Evolutionary conservation across 2,329 filamentous ascomycete genomes (phyloP).

Genomic region (Nigrospora sphaerica): DNA sequence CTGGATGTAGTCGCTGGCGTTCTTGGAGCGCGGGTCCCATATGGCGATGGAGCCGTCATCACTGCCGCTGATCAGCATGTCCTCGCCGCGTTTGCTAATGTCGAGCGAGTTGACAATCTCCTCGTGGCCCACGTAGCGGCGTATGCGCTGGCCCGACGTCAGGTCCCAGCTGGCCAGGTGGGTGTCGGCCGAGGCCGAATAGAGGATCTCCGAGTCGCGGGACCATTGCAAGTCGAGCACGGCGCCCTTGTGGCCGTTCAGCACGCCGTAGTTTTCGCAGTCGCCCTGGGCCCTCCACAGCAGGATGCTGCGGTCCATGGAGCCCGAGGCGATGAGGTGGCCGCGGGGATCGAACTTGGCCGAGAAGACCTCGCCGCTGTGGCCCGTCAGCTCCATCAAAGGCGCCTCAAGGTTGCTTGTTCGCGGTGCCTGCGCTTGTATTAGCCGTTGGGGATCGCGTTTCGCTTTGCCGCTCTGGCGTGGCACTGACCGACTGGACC

Average conservation of each 20-base stretch:
- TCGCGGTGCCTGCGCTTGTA: slow-evolving; percentile 55
- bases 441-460: not conserved
- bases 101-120: slow-evolving; percentile 93
- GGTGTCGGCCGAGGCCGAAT: slow-evolving; percentile 89
- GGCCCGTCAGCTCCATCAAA: slow-evolving; percentile 86
- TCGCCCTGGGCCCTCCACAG: slow-evolving; percentile 89
- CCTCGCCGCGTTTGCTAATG: slow-evolving; percentile 82
- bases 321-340: slow-evolving; percentile 84
- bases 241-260: slow-evolving; percentile 86
- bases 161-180: slow-evolving; percentile 93
- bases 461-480: slow-evolving; percentile 12
- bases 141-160: slow-evolving; percentile 85
- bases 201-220: slow-evolving; percentile 83
- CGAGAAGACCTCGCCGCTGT: slow-evolving; percentile 80
- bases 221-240: slow-evolving; percentile 95
- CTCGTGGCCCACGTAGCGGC: slow-evolving; percentile 86
- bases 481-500: slow-evolving; percentile 37
- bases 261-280: slow-evolving; percentile 87
- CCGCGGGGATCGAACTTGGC: slow-evolving; percentile 86
- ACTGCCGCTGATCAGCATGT: slow-evolving; percentile 82
- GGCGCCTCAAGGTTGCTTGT: slow-evolving; percentile 82
- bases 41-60: slow-evolving; percentile 92
- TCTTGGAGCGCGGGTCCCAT: slow-evolving; percentile 91
- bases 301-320: slow-evolving; percentile 91
- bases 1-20: slow-evolving; percentile 79